Evolutionary conservation across 495 filamentous ascomycete species (phyloP).

Genomic region (Elaphomyces granulatus): DNA sequence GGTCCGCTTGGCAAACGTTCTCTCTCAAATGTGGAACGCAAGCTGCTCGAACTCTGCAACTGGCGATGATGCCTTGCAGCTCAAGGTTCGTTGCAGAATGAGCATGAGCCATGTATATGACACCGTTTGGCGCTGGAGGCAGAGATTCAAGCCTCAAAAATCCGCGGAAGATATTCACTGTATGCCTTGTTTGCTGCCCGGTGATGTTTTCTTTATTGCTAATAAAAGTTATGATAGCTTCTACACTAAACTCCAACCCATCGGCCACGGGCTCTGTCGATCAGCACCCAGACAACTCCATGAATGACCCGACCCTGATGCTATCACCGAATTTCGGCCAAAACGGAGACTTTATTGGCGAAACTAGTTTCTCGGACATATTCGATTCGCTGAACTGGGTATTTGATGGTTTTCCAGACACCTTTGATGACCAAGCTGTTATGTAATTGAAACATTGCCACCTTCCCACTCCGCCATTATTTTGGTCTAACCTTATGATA

Average conservation of each 20-base stretch:
- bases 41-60: conserved; percentile 17
- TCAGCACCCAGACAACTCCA: conserved; percentile 19
- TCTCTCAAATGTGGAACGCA: conserved; percentile 38
- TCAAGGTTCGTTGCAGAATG: conserved; percentile 35
- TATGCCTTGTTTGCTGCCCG: conserved; percentile 7
- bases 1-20: conserved; percentile 35
- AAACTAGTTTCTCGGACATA: conserved; percentile 33
- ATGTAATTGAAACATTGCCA: conserved; percentile 11
- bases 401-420: conserved; percentile 33
- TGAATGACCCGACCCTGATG: conserved; percentile 24
- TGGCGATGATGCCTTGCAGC: conserved; percentile 27
- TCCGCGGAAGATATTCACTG: conserved; percentile 29
- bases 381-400: conserved; percentile 37
- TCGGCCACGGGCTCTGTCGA: conserved; percentile 16
- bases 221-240: conserved; percentile 10
- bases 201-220: conserved; percentile 1
- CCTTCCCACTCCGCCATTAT: background rate
- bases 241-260: conserved; percentile 19
- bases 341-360: conserved; percentile 28
- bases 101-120: conserved; percentile 39
- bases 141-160: conserved; percentile 30
- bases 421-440: conserved; percentile 27
- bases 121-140: conserved; percentile 36
- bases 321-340: conserved; percentile 30
- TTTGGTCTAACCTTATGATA: background rate